Conservation (phyloP, 352 stramenopile genomes). For the Achlya hypogyna region DNA sequence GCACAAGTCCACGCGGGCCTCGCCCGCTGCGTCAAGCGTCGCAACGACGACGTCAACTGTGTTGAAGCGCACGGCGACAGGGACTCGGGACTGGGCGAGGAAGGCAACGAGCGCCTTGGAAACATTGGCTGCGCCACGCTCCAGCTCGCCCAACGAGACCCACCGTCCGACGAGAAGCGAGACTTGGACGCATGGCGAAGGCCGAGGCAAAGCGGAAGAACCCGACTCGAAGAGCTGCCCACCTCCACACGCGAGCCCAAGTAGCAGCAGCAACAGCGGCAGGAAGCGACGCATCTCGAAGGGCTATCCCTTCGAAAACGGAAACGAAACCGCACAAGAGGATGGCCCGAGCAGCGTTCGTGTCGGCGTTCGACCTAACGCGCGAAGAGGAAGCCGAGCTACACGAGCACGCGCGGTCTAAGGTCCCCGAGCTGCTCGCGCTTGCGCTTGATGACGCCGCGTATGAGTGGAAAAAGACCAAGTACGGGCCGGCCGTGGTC, state of each 20-base stretch:
- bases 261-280: slow-evolving; percentile 2
- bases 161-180: background rate
- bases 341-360: slow-evolving; percentile 31
- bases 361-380: slow-evolving; percentile 41
- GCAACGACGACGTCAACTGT: background rate
- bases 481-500: background rate
- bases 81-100: background rate
- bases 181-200: background rate
- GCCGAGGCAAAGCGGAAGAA: background rate
- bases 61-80: background rate
- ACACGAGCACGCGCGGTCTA: slow-evolving; percentile 4
- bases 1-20: background rate
- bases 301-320: background rate
- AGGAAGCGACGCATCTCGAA: background rate
- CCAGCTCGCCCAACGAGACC: background rate
- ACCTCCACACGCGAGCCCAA: background rate
- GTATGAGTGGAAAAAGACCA: slow-evolving; percentile 8
- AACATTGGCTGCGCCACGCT: background rate
- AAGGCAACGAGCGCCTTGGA: background rate
- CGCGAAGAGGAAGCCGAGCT: slow-evolving; percentile 30
- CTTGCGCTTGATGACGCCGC: background rate
- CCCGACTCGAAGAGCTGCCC: background rate
- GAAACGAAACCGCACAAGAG: background rate
- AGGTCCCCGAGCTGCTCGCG: background rate
- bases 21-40: background rate